phyloP scores from a whole-genome alignment of 192 early-diverging fungal genomes.

The Mortierella antarctica region DNA sequence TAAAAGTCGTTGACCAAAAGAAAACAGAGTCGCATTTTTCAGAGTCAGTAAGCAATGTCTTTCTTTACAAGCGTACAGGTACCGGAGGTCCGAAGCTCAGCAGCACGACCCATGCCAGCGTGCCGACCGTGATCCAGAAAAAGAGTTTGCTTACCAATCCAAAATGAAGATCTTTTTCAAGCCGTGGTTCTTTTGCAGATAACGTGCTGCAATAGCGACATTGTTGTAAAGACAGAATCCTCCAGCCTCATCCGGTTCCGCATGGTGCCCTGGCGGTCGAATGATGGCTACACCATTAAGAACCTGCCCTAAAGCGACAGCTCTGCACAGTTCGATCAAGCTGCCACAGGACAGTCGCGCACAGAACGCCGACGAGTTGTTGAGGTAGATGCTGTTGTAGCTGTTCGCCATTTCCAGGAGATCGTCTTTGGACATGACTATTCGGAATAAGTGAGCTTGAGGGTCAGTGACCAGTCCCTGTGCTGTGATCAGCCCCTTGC shows the following conservation, averaged over 20 bases:
- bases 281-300: constrained; percentile 88
- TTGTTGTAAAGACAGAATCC: constrained; percentile 95
- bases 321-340: constrained; percentile 75
- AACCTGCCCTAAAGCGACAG: constrained; percentile 71
- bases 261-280: constrained; percentile 95
- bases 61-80: too few species aligned
- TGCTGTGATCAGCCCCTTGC: neutral
- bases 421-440: constrained; percentile 62
- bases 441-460: neutral
- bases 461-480: too few species aligned
- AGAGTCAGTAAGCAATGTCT: too few species aligned
- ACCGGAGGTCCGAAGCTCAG: too few species aligned
- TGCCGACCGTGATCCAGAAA: neutral
- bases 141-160: constrained; percentile 73
- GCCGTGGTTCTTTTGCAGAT: constrained; percentile 60
- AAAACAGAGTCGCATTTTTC: too few species aligned
- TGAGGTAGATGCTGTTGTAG: constrained; percentile 79
- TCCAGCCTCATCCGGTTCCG: constrained; percentile 77
- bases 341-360: constrained; percentile 82
- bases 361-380: constrained; percentile 68
- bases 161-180: constrained; percentile 78
- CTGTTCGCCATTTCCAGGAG: constrained; percentile 56
- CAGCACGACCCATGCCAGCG: too few species aligned
- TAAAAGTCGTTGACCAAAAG: constrained; percentile 6
- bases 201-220: constrained; percentile 83